A percentile compares a stretch with the other conserved stretches of the same genome.
Conservation (phyloP, 805 yeast genomes). For the Ogataea salicorniae region DNA sequence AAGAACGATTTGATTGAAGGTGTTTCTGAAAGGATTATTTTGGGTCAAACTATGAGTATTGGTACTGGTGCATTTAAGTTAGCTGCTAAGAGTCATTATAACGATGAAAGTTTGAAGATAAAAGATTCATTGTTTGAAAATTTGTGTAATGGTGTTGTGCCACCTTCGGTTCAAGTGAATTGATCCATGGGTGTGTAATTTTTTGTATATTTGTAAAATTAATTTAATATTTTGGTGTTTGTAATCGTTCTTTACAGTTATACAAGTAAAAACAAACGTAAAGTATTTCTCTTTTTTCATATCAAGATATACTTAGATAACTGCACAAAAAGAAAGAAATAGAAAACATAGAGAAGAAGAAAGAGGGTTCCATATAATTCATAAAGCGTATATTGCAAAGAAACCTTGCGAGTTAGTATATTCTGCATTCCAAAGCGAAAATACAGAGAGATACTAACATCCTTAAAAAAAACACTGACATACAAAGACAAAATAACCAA, state of each 20-base stretch:
- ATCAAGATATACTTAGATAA: too few species aligned
- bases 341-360: too few species aligned
- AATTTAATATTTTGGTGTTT: neutral
- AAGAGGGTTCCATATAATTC: too few species aligned
- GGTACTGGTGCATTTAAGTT: constrained; percentile 97
- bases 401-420: too few species aligned
- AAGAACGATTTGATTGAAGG: constrained; percentile 95
- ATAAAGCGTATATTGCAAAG: too few species aligned
- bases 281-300: too few species aligned
- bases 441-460: neutral
- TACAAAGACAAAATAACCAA: neutral
- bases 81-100: constrained; percentile 51
- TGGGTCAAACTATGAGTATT: constrained; percentile 95
- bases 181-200: neutral
- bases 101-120: constrained; percentile 30
- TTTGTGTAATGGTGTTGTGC: constrained; percentile 28
- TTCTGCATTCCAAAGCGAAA: neutral
- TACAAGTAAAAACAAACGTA: too few species aligned
- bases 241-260: too few species aligned
- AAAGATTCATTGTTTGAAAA: constrained; percentile 46
- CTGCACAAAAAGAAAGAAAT: too few species aligned
- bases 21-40: constrained; percentile 93
- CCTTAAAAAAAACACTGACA: neutral
- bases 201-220: neutral
- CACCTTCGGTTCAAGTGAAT: constrained; percentile 12